Evolutionary conservation across 2,329 filamentous ascomycete species (phyloP).

Genomic region (Zymoseptoria ardabiliae): DNA sequence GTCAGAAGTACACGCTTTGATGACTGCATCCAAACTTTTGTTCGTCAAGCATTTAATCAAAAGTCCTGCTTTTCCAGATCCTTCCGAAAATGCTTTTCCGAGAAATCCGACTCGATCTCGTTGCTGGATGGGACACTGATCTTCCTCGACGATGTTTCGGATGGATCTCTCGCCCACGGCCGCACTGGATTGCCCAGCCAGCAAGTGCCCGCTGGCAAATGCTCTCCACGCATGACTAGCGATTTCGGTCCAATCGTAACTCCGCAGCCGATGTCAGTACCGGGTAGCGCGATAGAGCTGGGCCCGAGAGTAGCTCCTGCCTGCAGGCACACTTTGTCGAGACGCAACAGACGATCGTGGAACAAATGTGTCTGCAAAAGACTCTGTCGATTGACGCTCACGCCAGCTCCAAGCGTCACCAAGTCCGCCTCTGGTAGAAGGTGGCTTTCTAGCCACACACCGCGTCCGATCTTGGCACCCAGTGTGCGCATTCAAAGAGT

Average conservation of each 20-base stretch:
- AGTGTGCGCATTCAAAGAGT: constrained; percentile 20
- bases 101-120: constrained; percentile 1
- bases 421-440: constrained; percentile 21
- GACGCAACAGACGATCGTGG: constrained; percentile 23
- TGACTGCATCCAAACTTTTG: not conserved
- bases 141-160: not conserved
- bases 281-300: constrained; percentile 19
- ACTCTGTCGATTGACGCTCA: constrained; percentile 14
- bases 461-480: constrained; percentile 17
- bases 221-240: constrained; percentile 20
- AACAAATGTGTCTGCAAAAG: constrained; percentile 21
- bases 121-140: not conserved
- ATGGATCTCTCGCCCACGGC: constrained; percentile 3
- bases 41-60: not conserved
- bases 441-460: constrained; percentile 14
- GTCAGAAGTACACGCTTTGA: not conserved
- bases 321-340: constrained; percentile 15
- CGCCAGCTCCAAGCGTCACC: constrained; percentile 20
- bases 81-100: not conserved
- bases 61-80: not conserved
- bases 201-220: constrained; percentile 12
- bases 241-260: constrained; percentile 18
- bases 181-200: constrained; percentile 18
- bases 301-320: constrained; percentile 15
- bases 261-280: constrained; percentile 10